Base-by-base conservation (phyloP, 1,139 yeast genomes). In the Zygoascus hellenicus region DNA sequence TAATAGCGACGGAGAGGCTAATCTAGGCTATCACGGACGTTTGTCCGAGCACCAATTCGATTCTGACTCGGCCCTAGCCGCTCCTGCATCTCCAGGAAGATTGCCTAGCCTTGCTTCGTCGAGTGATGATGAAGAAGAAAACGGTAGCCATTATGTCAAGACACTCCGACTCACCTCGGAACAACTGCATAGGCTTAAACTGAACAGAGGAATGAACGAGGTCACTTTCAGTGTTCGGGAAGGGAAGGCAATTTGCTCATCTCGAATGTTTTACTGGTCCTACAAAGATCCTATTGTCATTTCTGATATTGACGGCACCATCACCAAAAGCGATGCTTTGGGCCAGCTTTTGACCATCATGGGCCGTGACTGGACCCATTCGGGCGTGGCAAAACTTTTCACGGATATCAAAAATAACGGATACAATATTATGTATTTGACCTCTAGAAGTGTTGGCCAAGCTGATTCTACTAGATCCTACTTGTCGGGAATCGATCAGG, bases 301-400 rank as follows among this genome's bases (percentile, higher is more conserved):
- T 36, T 88, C 97, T 9, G 99, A 94, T 68, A 92, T 94, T 52
- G 99, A 94, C 65, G 99, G 99, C 14, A 94, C 99, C 1, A 94
- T 94, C 55, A 94, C 99, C 26, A 89, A 89, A 64, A 88, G 97
- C 0, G 99, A 94, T 69, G 98, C 98, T 0, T 71, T 94, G 58
- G 99, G 99, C 3, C 99, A 94, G 67, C 94, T 94, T 1, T 71
- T 92, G 64, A 90, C 95, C 32, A 81, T 92, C 78, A 72, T 94
- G 43, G 99, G 99, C 2, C 78, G 89, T 56, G 99, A 94, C 68
- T 94, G 98, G 98, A 94, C 98, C 0, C 99, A 94, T 63, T 78
- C 82, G 1, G 99, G 98, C 19, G 98, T 94, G 38, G 96, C 97
- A 2, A 83, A 81, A 57, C 70, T 94, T 51, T 94, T 90, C 64